Evolutionary conservation across 139 green algal species (phyloP).

Genomic region (Nannochloris sp.): DNA sequence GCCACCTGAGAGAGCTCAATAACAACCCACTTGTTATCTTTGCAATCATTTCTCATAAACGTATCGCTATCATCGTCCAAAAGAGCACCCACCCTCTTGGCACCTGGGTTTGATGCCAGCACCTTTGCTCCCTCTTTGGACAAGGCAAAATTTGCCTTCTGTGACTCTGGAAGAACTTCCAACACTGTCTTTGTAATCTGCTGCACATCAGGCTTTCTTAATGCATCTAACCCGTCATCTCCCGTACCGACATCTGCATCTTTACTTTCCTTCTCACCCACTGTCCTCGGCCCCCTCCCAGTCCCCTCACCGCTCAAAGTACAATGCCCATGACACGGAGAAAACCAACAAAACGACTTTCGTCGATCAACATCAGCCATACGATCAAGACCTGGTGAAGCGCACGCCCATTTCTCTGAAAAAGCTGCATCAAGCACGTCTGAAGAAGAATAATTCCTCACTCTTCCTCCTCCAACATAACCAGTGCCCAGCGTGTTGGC

Average conservation of each 20-base stretch:
- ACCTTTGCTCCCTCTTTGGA: slow-evolving; percentile 40
- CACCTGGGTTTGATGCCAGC: slow-evolving; percentile 68
- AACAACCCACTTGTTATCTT: slow-evolving; percentile 66
- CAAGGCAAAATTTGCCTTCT: slow-evolving; percentile 8
- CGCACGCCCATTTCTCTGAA: no score
- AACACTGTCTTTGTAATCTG: slow-evolving; percentile 5
- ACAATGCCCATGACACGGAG: neutral
- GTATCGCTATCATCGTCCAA: slow-evolving; percentile 76
- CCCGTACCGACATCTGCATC: neutral
- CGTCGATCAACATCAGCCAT: no score
- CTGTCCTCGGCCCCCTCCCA: no score
- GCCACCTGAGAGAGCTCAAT: slow-evolving; percentile 71
- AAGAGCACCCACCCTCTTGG: slow-evolving; percentile 46
- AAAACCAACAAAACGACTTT: no score
- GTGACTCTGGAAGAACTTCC: slow-evolving; percentile 4
- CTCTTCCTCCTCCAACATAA: no score
- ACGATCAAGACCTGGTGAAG: no score
- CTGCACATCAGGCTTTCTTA: neutral
- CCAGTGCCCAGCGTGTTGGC: no score
- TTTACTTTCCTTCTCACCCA: neutral
- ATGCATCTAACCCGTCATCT: neutral
- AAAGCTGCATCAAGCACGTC: no score
- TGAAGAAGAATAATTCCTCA: no score
- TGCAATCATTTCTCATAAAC: slow-evolving; percentile 75
- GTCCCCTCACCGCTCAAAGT: no score